Evolutionary conservation across 139 green algal genomes (phyloP), one percentile per base, ranked within the genome.

Genomic region (Picocystis salinarum): DNA sequence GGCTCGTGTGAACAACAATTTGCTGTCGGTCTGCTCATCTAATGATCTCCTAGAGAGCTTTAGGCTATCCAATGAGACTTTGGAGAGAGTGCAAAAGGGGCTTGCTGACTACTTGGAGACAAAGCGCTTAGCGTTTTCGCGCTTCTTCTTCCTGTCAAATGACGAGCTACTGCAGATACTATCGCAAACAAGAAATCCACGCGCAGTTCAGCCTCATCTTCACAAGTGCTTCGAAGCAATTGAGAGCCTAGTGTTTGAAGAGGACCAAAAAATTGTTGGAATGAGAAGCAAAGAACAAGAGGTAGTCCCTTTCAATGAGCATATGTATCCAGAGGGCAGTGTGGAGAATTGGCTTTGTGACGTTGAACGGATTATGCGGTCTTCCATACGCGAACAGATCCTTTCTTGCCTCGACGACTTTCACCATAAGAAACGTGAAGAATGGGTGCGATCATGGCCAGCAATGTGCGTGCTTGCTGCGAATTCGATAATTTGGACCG

Each of bases 181-280:
- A 42, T 73, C 58, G 4, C 69, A 83, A 51, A 83, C 73, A 17
- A 65, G 80, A 61, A 73, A 84, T 45, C 69, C 74, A 15, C 74
- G 63, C 10, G 49, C 68, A 1, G 72, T 84, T 42, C 71, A 84
- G 63, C 74, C 74, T 18, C 74, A 86, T 64, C 66, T 86, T 54
- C 58, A 64, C 46, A 86, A 86, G 59, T 82, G 72, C 61, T 86
- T 86, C 59, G 76, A 89, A 63, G 77, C 77, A 22, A 81, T 89
- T 46, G 57, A 72, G 39, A 60, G 34, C 13, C 60, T 89, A 33
- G 68, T 79, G 52, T 86, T 89, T 59, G 47, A 41, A 3, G 52
- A 63, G 5, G 50, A 71, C 25, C 54, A 78, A 22, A 52, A 79
- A 41, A 86, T 86, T 48, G 65, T 45, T 5, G 69, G 55, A 19